Conservation (phyloP, 108 stramenopile species). For the Skeletonema menzelii region DNA sequence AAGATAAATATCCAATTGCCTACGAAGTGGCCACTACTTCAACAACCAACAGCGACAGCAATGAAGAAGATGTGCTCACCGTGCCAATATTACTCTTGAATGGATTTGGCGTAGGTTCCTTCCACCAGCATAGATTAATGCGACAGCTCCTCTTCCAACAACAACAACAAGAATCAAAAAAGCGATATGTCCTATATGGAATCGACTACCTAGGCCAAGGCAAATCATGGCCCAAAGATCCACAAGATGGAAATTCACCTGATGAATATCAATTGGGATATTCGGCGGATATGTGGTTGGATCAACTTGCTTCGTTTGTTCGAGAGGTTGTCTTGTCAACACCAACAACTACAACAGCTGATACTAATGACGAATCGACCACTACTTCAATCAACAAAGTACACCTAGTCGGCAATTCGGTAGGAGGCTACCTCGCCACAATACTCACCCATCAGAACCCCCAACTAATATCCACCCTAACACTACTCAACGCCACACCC, state of each 20-base stretch:
- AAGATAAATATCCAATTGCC: constrained; percentile 28
- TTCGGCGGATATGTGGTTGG: constrained; percentile 74
- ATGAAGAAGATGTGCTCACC: neutral
- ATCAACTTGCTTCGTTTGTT: constrained; percentile 66
- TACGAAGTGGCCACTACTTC: constrained; percentile 20
- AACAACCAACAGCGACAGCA: neutral
- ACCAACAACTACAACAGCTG: too few species aligned
- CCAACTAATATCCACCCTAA: constrained; percentile 51
- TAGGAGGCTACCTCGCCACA: constrained; percentile 77
- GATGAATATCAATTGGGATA: constrained; percentile 66
- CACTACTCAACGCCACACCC: constrained; percentile 84
- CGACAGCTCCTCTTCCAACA: constrained; percentile 28
- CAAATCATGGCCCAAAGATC: constrained; percentile 75
- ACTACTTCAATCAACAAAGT: constrained; percentile 30
- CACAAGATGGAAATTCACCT: constrained; percentile 60
- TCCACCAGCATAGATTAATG: constrained; percentile 87
- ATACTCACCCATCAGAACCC: constrained; percentile 58
- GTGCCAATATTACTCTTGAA: constrained; percentile 41
- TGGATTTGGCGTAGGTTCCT: constrained; percentile 89
- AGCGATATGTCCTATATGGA: constrained; percentile 53
- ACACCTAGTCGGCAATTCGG: constrained; percentile 77
- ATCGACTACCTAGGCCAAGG: constrained; percentile 91
- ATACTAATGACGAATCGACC: neutral
- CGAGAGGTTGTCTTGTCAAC: constrained; percentile 48
- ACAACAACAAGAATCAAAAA: constrained; percentile 1